Conservation (phyloP, 306 rosid genomes). For the Comarum palustre region DNA sequence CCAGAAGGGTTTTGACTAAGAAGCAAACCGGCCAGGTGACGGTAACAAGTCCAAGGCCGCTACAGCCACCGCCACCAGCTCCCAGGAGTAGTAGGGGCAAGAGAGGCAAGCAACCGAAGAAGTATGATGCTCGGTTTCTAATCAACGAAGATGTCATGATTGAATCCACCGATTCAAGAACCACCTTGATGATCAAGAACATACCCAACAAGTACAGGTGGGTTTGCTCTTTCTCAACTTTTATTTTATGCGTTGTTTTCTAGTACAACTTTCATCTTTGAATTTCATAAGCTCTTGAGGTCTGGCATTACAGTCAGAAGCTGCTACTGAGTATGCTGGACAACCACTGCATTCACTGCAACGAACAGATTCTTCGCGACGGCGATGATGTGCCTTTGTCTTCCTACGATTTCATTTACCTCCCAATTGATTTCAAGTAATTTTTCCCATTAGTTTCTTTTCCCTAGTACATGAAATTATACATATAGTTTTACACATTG, state of each 20-base stretch:
- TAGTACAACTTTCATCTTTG: background rate
- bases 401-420: conserved; percentile 79
- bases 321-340: conserved; percentile 86
- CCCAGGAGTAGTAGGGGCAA: conserved; percentile 36
- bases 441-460: background rate
- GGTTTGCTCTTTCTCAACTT: background rate
- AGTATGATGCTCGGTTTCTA: conserved; percentile 52
- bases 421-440: conserved; percentile 98
- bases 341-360: conserved; percentile 89
- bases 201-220: conserved; percentile 97
- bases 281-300: background rate
- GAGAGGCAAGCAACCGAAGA: conserved; percentile 61
- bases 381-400: conserved; percentile 56
- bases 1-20: conserved; percentile 22
- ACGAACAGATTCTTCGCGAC: conserved; percentile 57
- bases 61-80: conserved; percentile 12
- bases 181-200: conserved; percentile 94
- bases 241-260: background rate
- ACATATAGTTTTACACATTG: background rate
- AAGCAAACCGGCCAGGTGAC: conserved; percentile 9
- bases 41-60: conserved; percentile 16
- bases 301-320: conserved; percentile 56
- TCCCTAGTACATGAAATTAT: background rate
- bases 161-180: conserved; percentile 59
- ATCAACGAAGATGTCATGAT: conserved; percentile 54